These are phyloP conservation scores for Cerrena zonata DNA, from an alignment of 1,284 basidiomycete genomes.

Conservation along the genomic window DNA sequence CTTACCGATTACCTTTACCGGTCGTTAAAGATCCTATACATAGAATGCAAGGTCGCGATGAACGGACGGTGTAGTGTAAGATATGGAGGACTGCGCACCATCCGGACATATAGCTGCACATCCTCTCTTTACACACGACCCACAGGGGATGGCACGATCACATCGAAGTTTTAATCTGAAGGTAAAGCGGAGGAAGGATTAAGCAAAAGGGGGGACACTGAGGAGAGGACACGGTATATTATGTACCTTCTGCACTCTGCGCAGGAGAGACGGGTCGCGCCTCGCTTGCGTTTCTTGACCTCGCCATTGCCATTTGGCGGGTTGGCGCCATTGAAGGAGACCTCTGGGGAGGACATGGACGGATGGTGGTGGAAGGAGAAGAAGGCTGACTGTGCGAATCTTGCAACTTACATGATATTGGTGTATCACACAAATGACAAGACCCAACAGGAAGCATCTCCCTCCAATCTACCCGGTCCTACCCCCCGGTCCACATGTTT, in stretches of 20 bases:
- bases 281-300: slow-evolving; percentile 66
- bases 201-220: background rate
- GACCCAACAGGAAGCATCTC: background rate
- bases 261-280: slow-evolving; percentile 68
- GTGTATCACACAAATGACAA: slow-evolving; percentile 5
- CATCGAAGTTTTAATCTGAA: slow-evolving; percentile 67
- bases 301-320: slow-evolving; percentile 28
- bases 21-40: slow-evolving; percentile 63
- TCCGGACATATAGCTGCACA: slow-evolving; percentile 60
- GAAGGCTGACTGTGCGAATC: slow-evolving; percentile 12
- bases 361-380: slow-evolving; percentile 16
- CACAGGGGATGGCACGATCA: slow-evolving; percentile 63
- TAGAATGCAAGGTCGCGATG: background rate
- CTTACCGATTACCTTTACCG: slow-evolving; percentile 72
- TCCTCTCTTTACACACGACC: slow-evolving; percentile 63
- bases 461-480: background rate
- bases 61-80: slow-evolving; percentile 1
- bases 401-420: slow-evolving; percentile 7
- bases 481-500: background rate
- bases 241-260: slow-evolving; percentile 66
- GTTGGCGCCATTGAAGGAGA: slow-evolving; percentile 26
- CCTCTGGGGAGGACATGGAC: slow-evolving; percentile 35
- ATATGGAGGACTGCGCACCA: slow-evolving; percentile 29
- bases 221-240: slow-evolving; percentile 11
- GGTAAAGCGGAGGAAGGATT: background rate